Base-by-base conservation (phyloP, 164 flowering plant species). In the Vitis labrusca region DNA sequence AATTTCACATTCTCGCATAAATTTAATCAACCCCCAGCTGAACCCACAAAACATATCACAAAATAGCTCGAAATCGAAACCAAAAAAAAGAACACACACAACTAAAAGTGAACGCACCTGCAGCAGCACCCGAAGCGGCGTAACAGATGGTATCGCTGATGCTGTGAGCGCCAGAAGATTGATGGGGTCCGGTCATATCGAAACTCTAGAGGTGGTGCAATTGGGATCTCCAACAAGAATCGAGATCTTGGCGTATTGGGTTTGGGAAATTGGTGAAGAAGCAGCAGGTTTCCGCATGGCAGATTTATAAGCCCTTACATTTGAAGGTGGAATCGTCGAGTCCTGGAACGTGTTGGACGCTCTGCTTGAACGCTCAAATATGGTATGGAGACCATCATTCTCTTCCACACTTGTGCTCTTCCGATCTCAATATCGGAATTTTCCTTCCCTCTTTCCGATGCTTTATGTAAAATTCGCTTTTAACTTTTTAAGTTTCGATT, bases 121-220 rank as follows among this genome's bases (percentile, higher is more conserved):
- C 88, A 17, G 92, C 74, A 15, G 91, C 97, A 65, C 97, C 97
- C 6, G 97, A 86, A 52, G 76, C 84, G 29, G 89, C 97, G 74
- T 80, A 70, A 76, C 76, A 82, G 70, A 87, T 19, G 6, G 78
- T 65, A 49, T 83, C 89, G 48, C 75, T 79, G 61, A 68, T 15
- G 69, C 73, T 82, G 8, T 30, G 83, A 30, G 67, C 73, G 47
- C 73, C 77, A 7, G 74, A 65, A 3, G 50, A 14, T 37, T 64
- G 15, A 10, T 50, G 59, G 32, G 69, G 66, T 56, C 59, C 64
- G 27, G 59, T 58, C 85, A 82, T 82, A 55, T 65, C 64, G 49
- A 65, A 51, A 19, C 48, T 50, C 63, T 29, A 30, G n/a, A 30
- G 8, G 59, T 23, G 3, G 10, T 10, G 51, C 14, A 32, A 17